A percentile compares a stretch with the other conserved stretches of the same genome.
These are phyloP conservation scores for Eucalyptus cloeziana DNA, from an alignment of 345 rosid species.

Conservation along the genomic window DNA sequence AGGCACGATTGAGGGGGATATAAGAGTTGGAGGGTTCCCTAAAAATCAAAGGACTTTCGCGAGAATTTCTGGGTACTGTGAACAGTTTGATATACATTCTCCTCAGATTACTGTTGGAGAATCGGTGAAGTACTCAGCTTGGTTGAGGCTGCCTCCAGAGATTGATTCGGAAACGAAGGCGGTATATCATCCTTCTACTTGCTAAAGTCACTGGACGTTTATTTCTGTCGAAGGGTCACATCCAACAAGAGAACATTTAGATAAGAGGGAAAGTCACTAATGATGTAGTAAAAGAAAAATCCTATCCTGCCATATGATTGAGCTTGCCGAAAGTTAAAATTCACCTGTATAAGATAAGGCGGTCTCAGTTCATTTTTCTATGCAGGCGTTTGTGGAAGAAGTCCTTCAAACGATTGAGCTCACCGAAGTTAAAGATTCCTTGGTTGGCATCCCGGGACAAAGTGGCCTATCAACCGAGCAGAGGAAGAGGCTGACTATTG, in stretches of 20 bases:
- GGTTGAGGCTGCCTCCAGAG: conserved; percentile 61
- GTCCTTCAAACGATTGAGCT: conserved; percentile 72
- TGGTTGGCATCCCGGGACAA: conserved; percentile 58
- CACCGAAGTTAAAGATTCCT: conserved; percentile 46
- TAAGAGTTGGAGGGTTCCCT: conserved; percentile 48
- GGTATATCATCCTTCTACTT: background rate
- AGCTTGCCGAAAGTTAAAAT: background rate
- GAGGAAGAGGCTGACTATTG: conserved; percentile 68
- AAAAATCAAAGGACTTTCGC: conserved; percentile 74
- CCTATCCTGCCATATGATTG: background rate
- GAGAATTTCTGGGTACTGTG: conserved; percentile 78
- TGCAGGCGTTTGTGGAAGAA: conserved; percentile 62
- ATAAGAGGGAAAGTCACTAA: background rate
- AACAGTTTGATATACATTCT: conserved; percentile 81
- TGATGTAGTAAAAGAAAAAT: background rate
- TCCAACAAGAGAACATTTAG: background rate
- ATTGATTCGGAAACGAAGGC: conserved; percentile 14
- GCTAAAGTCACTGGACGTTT: background rate
- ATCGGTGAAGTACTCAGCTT: conserved; percentile 69
- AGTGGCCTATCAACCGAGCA: conserved; percentile 81
- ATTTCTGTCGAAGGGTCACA: background rate
- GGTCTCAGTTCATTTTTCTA: background rate
- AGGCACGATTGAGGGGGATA: conserved; percentile 65
- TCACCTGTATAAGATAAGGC: background rate
- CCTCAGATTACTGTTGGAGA: conserved; percentile 62